Evolutionary conservation across 2,329 filamentous ascomycete genomes (phyloP), one percentile per base, ranked within the genome.

Genomic region (Trichoderma guizhouense): DNA sequence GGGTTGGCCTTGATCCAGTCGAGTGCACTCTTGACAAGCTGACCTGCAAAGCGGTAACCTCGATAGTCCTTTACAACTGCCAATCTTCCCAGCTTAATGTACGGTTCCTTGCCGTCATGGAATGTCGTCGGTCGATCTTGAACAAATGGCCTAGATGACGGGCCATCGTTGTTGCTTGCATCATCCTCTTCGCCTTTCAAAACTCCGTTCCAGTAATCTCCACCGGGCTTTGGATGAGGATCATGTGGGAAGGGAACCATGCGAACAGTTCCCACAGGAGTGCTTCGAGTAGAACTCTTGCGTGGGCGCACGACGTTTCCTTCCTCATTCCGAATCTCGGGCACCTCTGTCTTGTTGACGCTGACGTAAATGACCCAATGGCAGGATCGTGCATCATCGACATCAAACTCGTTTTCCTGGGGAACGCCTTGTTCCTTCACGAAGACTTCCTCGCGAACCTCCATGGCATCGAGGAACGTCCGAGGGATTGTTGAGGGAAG

Each of bases 361-460:
- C 86, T 90, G 62, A 89, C 89, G 81, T 97, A 97, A n/a, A 91
- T 85, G 34, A 97, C 91, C 92, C 93, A 97, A 81, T 98, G 94
- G 82, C 91, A 95, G 75, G 90, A 91, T 43, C 93, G 88, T 1
- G 86, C 75, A 80, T 98, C 95, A 79, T 98, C 94, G 1, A 86
- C 83, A 83, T 98, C 95, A 75, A 93, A 87, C 80, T 98, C 95
- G 74, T 90, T 88, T 47, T 92, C 89, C 1, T 89, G 81, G 0
- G 87, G 84, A 15, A 89, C 83, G 0, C 81, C 76, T 76, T 92
- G 90, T 77, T 91, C 90, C 8, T 82, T 47, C 28, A 91, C 87
- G 76, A 90, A 92, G 68, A 92, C 90, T 21, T 81, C 77, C 73
- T 88, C 83, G 43, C 90, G 88, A 57, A 92, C 86, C 67, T 83